Conservation (phyloP, 1,284 basidiomycete genomes). For the Spongispora temasekensis region DNA sequence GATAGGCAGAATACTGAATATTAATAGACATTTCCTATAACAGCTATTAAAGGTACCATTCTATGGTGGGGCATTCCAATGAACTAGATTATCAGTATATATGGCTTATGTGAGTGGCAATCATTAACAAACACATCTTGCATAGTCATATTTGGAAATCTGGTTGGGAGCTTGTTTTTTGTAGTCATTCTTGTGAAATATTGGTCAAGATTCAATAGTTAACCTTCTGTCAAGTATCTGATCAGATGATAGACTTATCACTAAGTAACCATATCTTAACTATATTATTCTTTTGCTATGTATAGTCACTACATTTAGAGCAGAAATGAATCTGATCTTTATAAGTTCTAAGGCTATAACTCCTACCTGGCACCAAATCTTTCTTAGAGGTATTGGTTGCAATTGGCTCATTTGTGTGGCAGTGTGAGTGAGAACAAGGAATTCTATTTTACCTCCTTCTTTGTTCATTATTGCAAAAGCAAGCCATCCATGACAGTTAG, state of each 20-base stretch:
- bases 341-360: constrained; percentile 60
- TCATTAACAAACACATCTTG: constrained; percentile 1
- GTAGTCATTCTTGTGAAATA: constrained; percentile 67
- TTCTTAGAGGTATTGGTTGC: constrained; percentile 75
- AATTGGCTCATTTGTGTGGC: constrained; percentile 82
- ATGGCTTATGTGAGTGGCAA: background rate
- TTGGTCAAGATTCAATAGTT: constrained; percentile 34
- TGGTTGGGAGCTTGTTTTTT: constrained; percentile 72
- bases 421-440: constrained; percentile 58
- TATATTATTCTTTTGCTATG: constrained; percentile 59
- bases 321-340: background rate
- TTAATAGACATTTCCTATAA: constrained; percentile 66
- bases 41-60: constrained; percentile 55
- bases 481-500: constrained; percentile 70
- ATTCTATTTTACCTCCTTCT: background rate
- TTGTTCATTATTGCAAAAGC: constrained; percentile 42
- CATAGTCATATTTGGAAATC: constrained; percentile 70
- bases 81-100: constrained; percentile 66
- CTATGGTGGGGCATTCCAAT: constrained; percentile 68
- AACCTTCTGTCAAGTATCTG: background rate
- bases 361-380: constrained; percentile 73
- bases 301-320: constrained; percentile 34
- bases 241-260: constrained; percentile 58
- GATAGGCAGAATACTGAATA: background rate
- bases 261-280: constrained; percentile 54